Evolutionary conservation across 2,329 filamentous ascomycete species (phyloP), one percentile per base, ranked within the genome.

Genomic region (Pyrenochaeta sp.): DNA sequence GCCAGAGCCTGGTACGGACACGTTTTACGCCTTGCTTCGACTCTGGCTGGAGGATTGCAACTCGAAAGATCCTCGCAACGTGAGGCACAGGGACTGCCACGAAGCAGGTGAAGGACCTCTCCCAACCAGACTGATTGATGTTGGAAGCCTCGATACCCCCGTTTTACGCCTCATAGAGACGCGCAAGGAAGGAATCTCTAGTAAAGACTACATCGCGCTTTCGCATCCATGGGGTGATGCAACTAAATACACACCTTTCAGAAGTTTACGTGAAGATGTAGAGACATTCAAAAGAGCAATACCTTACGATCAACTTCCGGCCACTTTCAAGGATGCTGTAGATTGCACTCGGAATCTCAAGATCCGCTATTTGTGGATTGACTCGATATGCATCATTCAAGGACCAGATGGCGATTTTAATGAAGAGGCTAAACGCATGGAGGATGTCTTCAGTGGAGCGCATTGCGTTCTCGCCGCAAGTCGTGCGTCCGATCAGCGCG

Each of bases 321-420:
- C 48, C 2, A 62, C 59, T 15, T 67, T 68, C 36, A 48, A 52
- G 15, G 61, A 72, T 53, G 69, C 68, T 12, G 52, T 69, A 2
- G 42, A 50, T 19, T 47, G 54, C 8, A 66, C 65, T 4, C 56
- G 68, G 0, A 37, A 44, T 4, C 50, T 72, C 1, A 46, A 44
- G 1, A 44, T 67, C 6, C 56, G 59, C 13, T 72, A 70, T 43
- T 27, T 72, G 1, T 71, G 69, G 69, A 67, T 73, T 15, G 69
- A 72, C 40, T 61, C 61, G 0, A 45, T 72, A 0, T 72, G 68
- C 36, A 69, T 70, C 34, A 57, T 69, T 24, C 67, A 71, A 51
- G 68, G 57, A 10, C 36, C 52, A 13, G 48, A 59, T 15, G 60
- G 49, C 3, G 71, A 73, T 36, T 71, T 65, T 37, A 43, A 52